Percentiles rank a stretch among this genome's conserved stretches.
Evolutionary conservation across 176 grass and related monocot species (phyloP).

Genomic region (Oryza meyeriana): DNA sequence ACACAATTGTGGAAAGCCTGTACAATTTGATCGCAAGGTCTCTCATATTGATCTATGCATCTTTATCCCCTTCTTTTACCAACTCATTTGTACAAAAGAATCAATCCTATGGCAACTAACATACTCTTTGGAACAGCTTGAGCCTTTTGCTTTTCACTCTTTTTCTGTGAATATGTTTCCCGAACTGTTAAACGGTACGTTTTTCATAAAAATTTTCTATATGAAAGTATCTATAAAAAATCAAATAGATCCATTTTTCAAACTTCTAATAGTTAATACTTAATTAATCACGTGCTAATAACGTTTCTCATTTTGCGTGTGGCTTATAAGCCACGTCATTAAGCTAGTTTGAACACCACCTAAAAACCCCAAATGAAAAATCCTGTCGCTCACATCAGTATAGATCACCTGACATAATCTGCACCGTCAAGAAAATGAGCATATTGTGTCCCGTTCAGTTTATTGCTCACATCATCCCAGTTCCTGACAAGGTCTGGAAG

Average conservation of each 20-base stretch:
- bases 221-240: too few species aligned
- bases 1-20: not conserved
- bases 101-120: conserved; percentile 6
- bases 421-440: conserved; percentile 63
- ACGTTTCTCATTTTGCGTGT: too few species aligned
- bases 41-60: not conserved
- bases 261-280: too few species aligned
- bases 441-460: conserved; percentile 60
- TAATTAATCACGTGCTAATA: too few species aligned
- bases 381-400: not conserved
- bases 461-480: conserved; percentile 77
- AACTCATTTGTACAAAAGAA: conserved; percentile 28
- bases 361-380: not conserved
- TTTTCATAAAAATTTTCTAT: too few species aligned
- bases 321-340: too few species aligned
- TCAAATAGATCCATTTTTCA: too few species aligned
- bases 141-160: too few species aligned
- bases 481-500: conserved; percentile 61
- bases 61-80: not conserved
- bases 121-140: too few species aligned
- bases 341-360: too few species aligned
- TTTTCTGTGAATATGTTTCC: too few species aligned
- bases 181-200: too few species aligned
- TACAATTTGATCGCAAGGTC: not conserved
- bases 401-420: conserved; percentile 44